Base-by-base conservation (phyloP, 768 basidiomycete species). In the Nidularia pulvinata region DNA sequence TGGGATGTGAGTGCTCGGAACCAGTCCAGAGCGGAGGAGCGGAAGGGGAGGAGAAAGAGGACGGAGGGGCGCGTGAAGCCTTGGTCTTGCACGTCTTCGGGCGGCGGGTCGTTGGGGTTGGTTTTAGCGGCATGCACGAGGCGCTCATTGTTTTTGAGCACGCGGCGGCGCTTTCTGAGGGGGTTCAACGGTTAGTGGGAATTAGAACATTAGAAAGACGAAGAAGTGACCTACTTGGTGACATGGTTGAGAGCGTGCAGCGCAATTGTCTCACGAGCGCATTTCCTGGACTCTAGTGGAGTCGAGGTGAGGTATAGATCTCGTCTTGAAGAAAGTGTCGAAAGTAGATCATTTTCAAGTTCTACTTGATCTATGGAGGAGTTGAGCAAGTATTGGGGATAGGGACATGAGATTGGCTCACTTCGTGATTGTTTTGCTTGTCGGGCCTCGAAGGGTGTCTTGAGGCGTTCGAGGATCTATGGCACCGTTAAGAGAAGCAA, bases 11-110 rank as follows among this genome's bases (percentile, higher is more conserved):
- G 74, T 25, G 89, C 84, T n/a, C 78, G 77, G 56, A 95, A 73
- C 92, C 95, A 98, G 52, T 83, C 77, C 5, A 89, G 73, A 1
- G 92, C 95, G 48, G 86, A 87, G 39, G 92, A 93, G 48, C 97
- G 93, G 75, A 98, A 94, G 1, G 97, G 97, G 7, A 95, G 82
- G 53, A 98, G 84, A 57, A 99, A 73, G 46, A 99, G 89, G 32
- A 96, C 77, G 16, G 96, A 95, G 7, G 97, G 96, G 5, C 97
- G 90, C 6, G 95, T 97, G 72, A 98, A 98, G 30, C 96, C 96
- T 79, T 98, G 97, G 65, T 99, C 97, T 71, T 93, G 92, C 11
- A 91, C 80, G 55, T 92, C 85, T 69, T 88, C 84, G 2, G 86
- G 86, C 2, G 82, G 77, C 22, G 83, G 74, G 6, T 73, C 70